Evolutionary conservation across 2,329 filamentous ascomycete species (phyloP), one percentile per base, ranked within the genome.

Genomic region (Cryphonectria naterciae): DNA sequence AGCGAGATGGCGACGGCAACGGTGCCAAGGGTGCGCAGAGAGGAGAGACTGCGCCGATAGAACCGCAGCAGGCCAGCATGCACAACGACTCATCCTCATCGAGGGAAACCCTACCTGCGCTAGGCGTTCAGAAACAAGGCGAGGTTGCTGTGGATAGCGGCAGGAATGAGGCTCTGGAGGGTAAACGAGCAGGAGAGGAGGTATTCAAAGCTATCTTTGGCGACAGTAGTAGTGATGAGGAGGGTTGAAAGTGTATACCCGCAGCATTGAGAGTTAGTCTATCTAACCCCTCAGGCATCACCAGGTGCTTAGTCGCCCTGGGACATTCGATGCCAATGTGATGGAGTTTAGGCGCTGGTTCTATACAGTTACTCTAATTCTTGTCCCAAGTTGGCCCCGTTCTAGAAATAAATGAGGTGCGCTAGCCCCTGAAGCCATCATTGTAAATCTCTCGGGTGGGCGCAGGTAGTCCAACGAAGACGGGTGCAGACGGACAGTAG

Each of bases 191-290:
- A 0, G 90, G 92, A 22, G 93, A 95, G 65, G 93, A 92, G 60
- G 91, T 98, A 0, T 94, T 98, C 76, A 93, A 89, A 75, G 93
- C 94, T n/a, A 94, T 98, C 41, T 98, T 98, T 86, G 95, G 95
- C 7, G 93, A 94, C 78, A 92, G 92, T 77, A 92, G 92, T 77
- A 91, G 92, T 74, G 92, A 93, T 75, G 91, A 93, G 17, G 75
- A 74, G 39, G 46, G 68, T 11, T 68, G 61, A 49, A 49, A 49
- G 46, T 49, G 6, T 11, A 4, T 15, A 43, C 25, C 32, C 8
- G 49, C 25, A 54, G 3, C 46, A 46, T 32, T 13, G 37, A 6
- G 19, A 39, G 32, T n/a, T 22, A 41, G 1, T 25, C 7, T 25
- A 22, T 7, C 43, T 17, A 46, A 1, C 32, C 32, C 32, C 32